A percentile compares a stretch with the other conserved stretches of the same genome.
Conservation (phyloP, 1,284 basidiomycete species). For the Leccinum subrobustum region DNA sequence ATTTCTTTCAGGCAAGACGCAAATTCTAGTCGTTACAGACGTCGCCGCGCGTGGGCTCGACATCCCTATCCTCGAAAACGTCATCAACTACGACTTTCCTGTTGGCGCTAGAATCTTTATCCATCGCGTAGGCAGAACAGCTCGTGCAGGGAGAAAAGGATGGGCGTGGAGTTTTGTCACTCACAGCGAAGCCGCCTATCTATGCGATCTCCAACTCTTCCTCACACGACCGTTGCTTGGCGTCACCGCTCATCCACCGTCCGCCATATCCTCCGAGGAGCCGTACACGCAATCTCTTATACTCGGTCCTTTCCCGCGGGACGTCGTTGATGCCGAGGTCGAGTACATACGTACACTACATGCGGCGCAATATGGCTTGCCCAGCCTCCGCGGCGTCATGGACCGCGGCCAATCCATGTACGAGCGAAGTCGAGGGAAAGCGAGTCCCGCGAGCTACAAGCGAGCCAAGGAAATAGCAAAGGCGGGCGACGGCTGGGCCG, state of each 20-base stretch:
- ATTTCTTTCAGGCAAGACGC: conserved; percentile 84
- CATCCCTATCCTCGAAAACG: conserved; percentile 92
- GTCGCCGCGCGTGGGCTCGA: conserved; percentile 97
- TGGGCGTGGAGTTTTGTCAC: conserved; percentile 97
- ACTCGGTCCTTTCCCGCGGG: conserved; percentile 84
- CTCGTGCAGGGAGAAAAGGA: conserved; percentile 90
- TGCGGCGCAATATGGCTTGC: conserved; percentile 65
- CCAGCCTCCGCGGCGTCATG: conserved; percentile 84
- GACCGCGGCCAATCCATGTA: conserved; percentile 91
- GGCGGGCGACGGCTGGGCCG: conserved; percentile 66
- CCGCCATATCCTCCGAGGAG: conserved; percentile 47
- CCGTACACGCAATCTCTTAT: conserved; percentile 70
- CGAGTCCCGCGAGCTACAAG: conserved; percentile 82
- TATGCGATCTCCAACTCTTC: conserved; percentile 93
- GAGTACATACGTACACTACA: conserved; percentile 79
- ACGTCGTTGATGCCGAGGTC: conserved; percentile 77
- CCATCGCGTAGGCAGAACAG: conserved; percentile 96
- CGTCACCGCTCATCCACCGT: conserved; percentile 32
- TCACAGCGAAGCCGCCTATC: conserved; percentile 83
- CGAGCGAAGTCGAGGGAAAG: conserved; percentile 90
- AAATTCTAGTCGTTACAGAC: conserved; percentile 94
- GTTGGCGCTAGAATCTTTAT: conserved; percentile 92
- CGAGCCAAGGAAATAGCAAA: conserved; percentile 88
- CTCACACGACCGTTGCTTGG: conserved; percentile 80
- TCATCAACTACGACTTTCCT: conserved; percentile 98